Conservation (phyloP, 2,329 filamentous ascomycete genomes). For the Cephalotrichum gorgonifer region DNA sequence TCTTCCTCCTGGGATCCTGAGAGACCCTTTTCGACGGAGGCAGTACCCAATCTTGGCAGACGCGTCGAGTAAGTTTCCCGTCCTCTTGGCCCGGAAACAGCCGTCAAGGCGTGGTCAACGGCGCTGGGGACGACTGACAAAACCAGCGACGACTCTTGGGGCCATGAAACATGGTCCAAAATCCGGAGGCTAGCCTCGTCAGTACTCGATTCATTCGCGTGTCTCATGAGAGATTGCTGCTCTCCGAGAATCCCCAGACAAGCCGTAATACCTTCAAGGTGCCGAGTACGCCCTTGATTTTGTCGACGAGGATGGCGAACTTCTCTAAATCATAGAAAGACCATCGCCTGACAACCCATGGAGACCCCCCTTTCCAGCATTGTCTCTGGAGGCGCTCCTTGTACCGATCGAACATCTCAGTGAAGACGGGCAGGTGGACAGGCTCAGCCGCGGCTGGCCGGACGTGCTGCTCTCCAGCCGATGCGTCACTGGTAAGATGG, state of each 20-base stretch:
- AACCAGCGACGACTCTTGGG: too few relatives aligned
- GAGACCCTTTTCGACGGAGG: not conserved
- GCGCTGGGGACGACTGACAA: too few relatives aligned
- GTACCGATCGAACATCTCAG: not conserved
- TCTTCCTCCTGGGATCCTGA: not conserved
- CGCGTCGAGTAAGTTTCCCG: too few relatives aligned
- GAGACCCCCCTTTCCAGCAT: not conserved
- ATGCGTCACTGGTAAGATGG: not conserved
- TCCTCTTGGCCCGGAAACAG: too few relatives aligned
- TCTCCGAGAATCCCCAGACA: not conserved
- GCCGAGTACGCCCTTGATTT: not conserved
- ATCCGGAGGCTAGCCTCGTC: not conserved
- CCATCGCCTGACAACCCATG: not conserved
- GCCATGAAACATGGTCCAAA: too few relatives aligned
- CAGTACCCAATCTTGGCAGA: not conserved
- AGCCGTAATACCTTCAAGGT: not conserved
- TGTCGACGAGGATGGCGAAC: not conserved
- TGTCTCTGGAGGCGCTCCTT: not conserved
- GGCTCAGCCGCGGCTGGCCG: not conserved
- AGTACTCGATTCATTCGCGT: not conserved
- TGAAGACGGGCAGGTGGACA: not conserved
- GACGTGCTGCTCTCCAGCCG: not conserved
- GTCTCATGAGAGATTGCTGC: not conserved
- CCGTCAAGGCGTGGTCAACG: too few relatives aligned
- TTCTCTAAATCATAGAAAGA: not conserved